phyloP scores from a whole-genome alignment of 345 rosid genomes.

The Aquilaria malaccensis region DNA sequence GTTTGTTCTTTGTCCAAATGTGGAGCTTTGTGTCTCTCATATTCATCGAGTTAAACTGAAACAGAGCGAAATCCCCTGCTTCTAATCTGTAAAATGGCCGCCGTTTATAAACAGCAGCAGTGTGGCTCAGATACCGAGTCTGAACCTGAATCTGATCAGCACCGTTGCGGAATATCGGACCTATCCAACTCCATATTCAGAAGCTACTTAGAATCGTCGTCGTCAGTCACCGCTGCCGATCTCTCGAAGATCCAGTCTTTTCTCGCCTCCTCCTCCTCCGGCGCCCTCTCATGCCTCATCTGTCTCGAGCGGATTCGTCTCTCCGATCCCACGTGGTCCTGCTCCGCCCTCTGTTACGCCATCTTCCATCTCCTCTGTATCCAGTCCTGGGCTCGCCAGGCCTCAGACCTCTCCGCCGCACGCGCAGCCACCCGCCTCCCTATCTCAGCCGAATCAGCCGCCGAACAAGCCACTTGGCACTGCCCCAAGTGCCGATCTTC shows the following conservation, averaged over 20 bases:
- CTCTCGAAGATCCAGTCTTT: slow-evolving; percentile 86
- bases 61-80: neutral
- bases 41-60: neutral
- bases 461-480: slow-evolving; percentile 55
- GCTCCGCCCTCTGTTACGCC: slow-evolving; percentile 66
- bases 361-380: slow-evolving; percentile 83
- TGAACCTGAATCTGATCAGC: slow-evolving; percentile 55
- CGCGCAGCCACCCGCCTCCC: slow-evolving; percentile 64
- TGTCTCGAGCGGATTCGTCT: slow-evolving; percentile 80
- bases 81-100: slow-evolving; percentile 29
- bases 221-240: slow-evolving; percentile 39
- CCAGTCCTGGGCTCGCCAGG: slow-evolving; percentile 89
- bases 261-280: slow-evolving; percentile 78
- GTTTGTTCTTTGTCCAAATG: no score
- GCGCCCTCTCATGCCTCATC: slow-evolving; percentile 78
- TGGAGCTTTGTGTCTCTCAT: no score
- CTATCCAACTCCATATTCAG: slow-evolving; percentile 74
- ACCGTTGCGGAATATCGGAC: slow-evolving; percentile 33
- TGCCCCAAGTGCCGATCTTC: slow-evolving; percentile 86
- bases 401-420: slow-evolving; percentile 58
- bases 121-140: slow-evolving; percentile 44
- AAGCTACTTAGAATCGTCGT: slow-evolving; percentile 58
- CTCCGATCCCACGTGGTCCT: slow-evolving; percentile 88
- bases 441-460: slow-evolving; percentile 36
- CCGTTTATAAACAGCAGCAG: slow-evolving; percentile 17